phyloP scores from a whole-genome alignment of 2,329 filamentous ascomycete species.

The Colletotrichum horii region DNA sequence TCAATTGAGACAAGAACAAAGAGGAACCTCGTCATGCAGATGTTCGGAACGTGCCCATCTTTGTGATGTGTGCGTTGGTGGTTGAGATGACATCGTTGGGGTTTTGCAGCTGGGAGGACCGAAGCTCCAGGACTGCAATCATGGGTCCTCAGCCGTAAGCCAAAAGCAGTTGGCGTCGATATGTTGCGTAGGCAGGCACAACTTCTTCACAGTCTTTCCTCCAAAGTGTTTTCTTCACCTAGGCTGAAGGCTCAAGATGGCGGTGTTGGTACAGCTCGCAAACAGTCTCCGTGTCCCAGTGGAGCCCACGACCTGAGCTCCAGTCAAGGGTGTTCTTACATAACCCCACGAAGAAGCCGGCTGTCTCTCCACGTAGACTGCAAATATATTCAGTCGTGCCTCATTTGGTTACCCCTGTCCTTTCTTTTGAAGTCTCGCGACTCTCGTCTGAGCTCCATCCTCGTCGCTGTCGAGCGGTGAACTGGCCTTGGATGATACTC shows the following conservation, averaged over 20 bases:
- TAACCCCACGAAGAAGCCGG: no score
- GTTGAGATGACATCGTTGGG: not conserved
- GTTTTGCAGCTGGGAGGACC: no score
- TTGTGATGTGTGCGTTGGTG: not conserved
- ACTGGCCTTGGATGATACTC: not conserved
- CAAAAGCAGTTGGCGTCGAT: not conserved
- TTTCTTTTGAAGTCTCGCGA: not conserved
- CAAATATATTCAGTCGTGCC: not conserved
- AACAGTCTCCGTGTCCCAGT: accelerated
- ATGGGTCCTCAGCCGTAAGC: not conserved
- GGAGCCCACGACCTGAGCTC: not conserved
- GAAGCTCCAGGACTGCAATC: not conserved
- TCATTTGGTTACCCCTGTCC: accelerated
- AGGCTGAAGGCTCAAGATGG: not conserved
- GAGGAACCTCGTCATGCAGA: not conserved
- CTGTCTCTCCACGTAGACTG: not conserved
- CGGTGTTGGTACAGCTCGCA: not conserved
- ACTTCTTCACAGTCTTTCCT: accelerated
- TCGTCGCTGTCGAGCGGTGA: not conserved
- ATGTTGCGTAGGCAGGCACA: not conserved
- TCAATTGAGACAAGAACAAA: not conserved
- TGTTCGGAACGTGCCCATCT: not conserved
- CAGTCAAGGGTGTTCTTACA: no score
- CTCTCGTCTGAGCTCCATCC: not conserved
- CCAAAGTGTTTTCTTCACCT: not conserved